phyloP scores from a whole-genome alignment of 1,284 basidiomycete species.

The Marasmius tenuissimus region DNA sequence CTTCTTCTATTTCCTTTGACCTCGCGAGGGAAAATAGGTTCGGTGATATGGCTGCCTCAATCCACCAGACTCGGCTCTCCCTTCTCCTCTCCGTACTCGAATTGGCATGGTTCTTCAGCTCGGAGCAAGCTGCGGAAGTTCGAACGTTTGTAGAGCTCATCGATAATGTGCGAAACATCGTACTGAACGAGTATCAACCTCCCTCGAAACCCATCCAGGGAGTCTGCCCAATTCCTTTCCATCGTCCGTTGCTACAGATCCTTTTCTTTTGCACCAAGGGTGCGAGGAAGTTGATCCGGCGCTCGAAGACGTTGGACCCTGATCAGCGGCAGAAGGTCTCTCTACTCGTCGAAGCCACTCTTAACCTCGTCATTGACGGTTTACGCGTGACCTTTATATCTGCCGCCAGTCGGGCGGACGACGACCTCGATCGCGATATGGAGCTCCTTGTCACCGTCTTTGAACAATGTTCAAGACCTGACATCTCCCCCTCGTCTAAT shows the following conservation, averaged over 20 bases:
- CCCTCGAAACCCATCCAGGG: conserved; percentile 77
- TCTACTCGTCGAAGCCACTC: conserved; percentile 59
- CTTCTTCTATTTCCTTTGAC: conserved; percentile 62
- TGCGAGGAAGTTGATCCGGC: conserved; percentile 47
- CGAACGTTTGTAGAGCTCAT: conserved; percentile 64
- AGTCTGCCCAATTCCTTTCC: conserved; percentile 68
- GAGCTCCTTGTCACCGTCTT: conserved; percentile 81
- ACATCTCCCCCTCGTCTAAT: conserved; percentile 63
- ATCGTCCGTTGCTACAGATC: conserved; percentile 78
- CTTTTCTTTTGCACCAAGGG: conserved; percentile 77
- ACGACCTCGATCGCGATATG: conserved; percentile 77
- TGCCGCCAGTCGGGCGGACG: conserved; percentile 55
- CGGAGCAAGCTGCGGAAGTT: conserved; percentile 56
- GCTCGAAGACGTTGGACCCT: conserved; percentile 53
- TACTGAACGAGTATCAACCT: conserved; percentile 74
- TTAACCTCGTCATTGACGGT: conserved; percentile 68
- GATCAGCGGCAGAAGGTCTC: conserved; percentile 61
- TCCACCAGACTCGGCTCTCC: conserved; percentile 76
- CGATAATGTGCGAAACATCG: conserved; percentile 61
- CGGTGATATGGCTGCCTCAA: conserved; percentile 84
- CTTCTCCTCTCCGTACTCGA: conserved; percentile 79
- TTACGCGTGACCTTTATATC: conserved; percentile 70
- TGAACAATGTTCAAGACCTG: conserved; percentile 70
- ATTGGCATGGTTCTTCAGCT: conserved; percentile 71
- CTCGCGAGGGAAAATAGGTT: conserved; percentile 71